phyloP scores from a whole-genome alignment of 495 filamentous ascomycete genomes.

The Penicillium canariense region DNA sequence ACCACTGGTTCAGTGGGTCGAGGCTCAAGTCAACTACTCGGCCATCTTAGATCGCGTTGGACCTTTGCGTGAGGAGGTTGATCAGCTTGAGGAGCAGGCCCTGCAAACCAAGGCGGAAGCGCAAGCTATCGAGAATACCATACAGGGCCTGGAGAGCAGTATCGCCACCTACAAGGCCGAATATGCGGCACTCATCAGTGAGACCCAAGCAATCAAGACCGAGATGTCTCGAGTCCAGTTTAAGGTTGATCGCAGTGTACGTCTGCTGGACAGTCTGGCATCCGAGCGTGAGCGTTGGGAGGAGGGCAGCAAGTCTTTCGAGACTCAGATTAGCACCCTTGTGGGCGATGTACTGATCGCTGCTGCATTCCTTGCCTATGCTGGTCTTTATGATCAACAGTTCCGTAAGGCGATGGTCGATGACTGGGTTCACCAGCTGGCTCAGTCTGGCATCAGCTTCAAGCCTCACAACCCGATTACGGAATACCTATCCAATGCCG shows the following conservation, averaged over 20 bases:
- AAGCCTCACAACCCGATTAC: slow-evolving; percentile 93
- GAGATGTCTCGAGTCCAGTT: slow-evolving; percentile 96
- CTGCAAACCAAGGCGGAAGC: slow-evolving; percentile 93
- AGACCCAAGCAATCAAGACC: slow-evolving; percentile 94
- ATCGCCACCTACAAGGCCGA: slow-evolving; percentile 97
- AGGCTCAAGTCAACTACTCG: slow-evolving; percentile 95
- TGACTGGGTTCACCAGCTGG: slow-evolving; percentile 91
- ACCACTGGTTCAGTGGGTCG: slow-evolving; percentile 94
- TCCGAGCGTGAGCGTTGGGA: slow-evolving; percentile 94
- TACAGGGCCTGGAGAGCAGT: slow-evolving; percentile 78
- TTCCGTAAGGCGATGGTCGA: slow-evolving; percentile 97
- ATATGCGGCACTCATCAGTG: slow-evolving; percentile 92
- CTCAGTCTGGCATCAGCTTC: slow-evolving; percentile 83
- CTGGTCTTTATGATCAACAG: slow-evolving; percentile 95
- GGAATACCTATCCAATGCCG: slow-evolving; percentile 94
- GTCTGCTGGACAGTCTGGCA: slow-evolving; percentile 88
- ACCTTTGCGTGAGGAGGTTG: slow-evolving; percentile 87
- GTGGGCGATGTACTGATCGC: slow-evolving; percentile 94
- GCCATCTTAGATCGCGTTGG: slow-evolving; percentile 95
- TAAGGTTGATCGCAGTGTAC: slow-evolving; percentile 95
- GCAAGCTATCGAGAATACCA: slow-evolving; percentile 84
- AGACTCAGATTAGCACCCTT: slow-evolving; percentile 94
- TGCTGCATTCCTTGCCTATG: slow-evolving; percentile 96
- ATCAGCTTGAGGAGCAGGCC: slow-evolving; percentile 79
- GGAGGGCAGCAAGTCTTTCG: slow-evolving; percentile 94